These are phyloP conservation scores for Melanomma pulvis-pyrius DNA, from an alignment of 495 filamentous ascomycete species.

Conservation along the genomic window DNA sequence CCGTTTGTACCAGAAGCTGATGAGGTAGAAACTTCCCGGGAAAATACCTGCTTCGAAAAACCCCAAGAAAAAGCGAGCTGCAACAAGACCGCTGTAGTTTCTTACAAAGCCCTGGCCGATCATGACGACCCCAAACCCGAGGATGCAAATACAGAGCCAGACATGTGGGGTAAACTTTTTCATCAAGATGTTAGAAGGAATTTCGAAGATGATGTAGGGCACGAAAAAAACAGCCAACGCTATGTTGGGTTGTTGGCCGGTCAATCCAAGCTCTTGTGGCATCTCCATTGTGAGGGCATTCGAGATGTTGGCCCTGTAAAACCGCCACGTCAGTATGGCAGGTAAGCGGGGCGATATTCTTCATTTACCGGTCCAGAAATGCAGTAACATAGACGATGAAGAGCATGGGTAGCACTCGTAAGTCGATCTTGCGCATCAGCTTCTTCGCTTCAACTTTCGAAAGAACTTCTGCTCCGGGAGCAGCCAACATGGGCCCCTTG, in stretches of 20 bases:
- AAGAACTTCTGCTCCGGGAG: too few relatives aligned
- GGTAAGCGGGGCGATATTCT: too few relatives aligned
- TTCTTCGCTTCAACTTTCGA: slow-evolving; percentile 2
- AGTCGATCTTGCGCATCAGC: slow-evolving; percentile 1
- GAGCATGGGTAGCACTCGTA: background rate
- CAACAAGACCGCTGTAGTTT: slow-evolving; percentile 1
- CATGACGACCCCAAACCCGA: background rate
- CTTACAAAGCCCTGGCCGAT: background rate
- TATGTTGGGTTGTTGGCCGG: background rate
- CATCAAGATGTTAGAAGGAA: slow-evolving; percentile 11
- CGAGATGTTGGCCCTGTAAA: background rate
- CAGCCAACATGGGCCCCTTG: too few relatives aligned
- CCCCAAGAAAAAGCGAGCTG: slow-evolving; percentile 2
- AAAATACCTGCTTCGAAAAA: slow-evolving; percentile 8
- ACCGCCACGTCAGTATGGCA: background rate
- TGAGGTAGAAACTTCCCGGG: slow-evolving; percentile 9
- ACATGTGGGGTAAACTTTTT: slow-evolving; percentile 10
- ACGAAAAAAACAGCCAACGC: slow-evolving; percentile 7
- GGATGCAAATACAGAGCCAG: background rate
- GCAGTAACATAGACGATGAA: slow-evolving; percentile 1
- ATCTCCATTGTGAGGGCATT: background rate
- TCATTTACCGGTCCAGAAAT: slow-evolving; percentile 11
- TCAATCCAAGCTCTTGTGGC: background rate
- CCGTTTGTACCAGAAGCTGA: slow-evolving; percentile 12
- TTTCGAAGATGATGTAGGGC: slow-evolving; percentile 10